These are phyloP conservation scores for Apiotrichum sp. DNA, from an alignment of 1,284 basidiomycete species.

Conservation along the genomic window DNA sequence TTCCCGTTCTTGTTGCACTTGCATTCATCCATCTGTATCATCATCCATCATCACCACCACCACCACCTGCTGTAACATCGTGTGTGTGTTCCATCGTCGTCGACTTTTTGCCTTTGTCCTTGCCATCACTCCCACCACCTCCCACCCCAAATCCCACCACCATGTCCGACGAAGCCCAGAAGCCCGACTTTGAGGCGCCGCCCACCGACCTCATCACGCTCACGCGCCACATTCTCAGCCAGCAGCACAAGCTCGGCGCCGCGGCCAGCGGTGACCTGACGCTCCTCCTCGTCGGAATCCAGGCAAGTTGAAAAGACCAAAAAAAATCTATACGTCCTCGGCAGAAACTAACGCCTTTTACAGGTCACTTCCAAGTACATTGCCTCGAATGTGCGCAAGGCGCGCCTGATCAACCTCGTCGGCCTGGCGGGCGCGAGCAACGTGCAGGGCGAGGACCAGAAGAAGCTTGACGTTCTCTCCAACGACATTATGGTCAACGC, in stretches of 20 bases:
- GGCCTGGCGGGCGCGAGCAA: conserved; percentile 94
- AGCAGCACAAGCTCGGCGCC: conserved; percentile 71
- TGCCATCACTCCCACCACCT: no score
- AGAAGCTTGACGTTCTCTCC: conserved; percentile 95
- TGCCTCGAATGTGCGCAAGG: conserved; percentile 94
- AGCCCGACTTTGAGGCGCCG: conserved; percentile 53
- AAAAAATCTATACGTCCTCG: conserved; percentile 9
- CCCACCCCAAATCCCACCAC: background rate
- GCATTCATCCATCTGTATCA: background rate
- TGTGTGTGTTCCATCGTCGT: no score
- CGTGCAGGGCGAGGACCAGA: conserved; percentile 98
- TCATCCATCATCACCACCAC: background rate
- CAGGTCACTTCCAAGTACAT: conserved; percentile 72
- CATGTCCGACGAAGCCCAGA: conserved; percentile 2
- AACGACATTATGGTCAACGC: conserved; percentile 99
- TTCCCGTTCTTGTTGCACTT: background rate
- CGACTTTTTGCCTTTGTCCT: no score
- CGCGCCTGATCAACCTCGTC: conserved; percentile 95
- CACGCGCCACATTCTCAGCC: conserved; percentile 78
- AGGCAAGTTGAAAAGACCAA: conserved; percentile 62
- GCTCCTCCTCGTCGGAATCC: conserved; percentile 87
- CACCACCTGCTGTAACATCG: no score
- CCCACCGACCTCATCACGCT: conserved; percentile 85
- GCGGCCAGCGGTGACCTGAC: conserved; percentile 90
- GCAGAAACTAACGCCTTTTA: no score